Evolutionary conservation across 176 grass and related monocot genomes (phyloP).

Genomic region (Eremochloa ophiuroides): DNA sequence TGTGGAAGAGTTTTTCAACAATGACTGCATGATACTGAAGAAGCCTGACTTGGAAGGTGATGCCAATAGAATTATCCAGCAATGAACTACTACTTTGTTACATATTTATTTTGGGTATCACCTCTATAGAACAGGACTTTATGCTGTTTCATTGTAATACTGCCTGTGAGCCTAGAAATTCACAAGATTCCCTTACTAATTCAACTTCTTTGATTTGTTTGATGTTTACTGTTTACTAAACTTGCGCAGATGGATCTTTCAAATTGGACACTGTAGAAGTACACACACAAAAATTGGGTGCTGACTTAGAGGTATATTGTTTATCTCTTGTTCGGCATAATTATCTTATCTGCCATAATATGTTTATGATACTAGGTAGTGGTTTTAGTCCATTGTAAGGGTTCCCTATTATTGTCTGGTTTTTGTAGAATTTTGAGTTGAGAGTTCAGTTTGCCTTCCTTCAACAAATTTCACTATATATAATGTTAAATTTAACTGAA

Average conservation of each 20-base stretch:
- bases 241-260: slow-evolving; percentile 36
- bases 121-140: slow-evolving; percentile 19
- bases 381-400: no score
- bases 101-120: slow-evolving; percentile 20
- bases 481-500: slow-evolving; percentile 2
- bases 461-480: slow-evolving; percentile 1
- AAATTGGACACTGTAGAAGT: slow-evolving; percentile 43
- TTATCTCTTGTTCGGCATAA: slow-evolving; percentile 34
- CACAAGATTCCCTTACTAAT: slow-evolving; percentile 8
- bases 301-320: slow-evolving; percentile 58
- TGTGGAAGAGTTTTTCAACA: slow-evolving; percentile 45
- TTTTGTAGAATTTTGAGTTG: slow-evolving; percentile 11
- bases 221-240: slow-evolving; percentile 5
- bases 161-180: slow-evolving; percentile 9
- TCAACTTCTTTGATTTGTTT: not conserved
- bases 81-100: not conserved
- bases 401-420: no score
- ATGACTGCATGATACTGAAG: slow-evolving; percentile 40
- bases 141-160: not conserved
- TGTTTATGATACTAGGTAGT: slow-evolving; percentile 13
- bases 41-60: slow-evolving; percentile 69
- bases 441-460: not conserved
- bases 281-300: slow-evolving; percentile 32
- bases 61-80: slow-evolving; percentile 3
- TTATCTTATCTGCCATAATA: slow-evolving; percentile 11